Conservation (phyloP, 2,329 filamentous ascomycete genomes). For the Rhexocercosporidium sp. region DNA sequence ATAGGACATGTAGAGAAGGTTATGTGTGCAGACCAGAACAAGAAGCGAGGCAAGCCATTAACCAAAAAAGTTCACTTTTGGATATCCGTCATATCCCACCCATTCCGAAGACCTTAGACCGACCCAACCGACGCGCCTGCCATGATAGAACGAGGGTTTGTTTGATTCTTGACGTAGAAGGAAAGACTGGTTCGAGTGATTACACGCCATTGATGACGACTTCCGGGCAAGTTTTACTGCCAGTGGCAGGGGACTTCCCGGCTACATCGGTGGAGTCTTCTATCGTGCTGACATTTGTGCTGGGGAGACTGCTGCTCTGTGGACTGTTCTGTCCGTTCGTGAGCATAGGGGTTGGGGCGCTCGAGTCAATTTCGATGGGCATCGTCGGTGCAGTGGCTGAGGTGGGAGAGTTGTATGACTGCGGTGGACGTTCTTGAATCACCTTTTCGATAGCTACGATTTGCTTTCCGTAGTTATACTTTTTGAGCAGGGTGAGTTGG, state of each 20-base stretch:
- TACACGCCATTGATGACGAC: constrained; percentile 39
- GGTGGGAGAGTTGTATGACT: constrained; percentile 28
- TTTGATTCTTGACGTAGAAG: constrained; percentile 18
- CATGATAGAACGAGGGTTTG: constrained; percentile 19
- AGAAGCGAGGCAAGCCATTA: constrained; percentile 25
- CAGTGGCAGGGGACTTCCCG: constrained; percentile 26
- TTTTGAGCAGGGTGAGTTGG: constrained; percentile 66
- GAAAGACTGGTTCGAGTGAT: constrained; percentile 7
- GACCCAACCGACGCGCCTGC: constrained; percentile 31
- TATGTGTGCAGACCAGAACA: constrained; percentile 25
- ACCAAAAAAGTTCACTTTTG: constrained; percentile 31
- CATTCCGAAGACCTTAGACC: constrained; percentile 7
- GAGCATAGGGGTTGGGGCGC: constrained; percentile 67
- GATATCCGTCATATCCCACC: constrained; percentile 23
- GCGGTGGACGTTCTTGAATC: constrained; percentile 43
- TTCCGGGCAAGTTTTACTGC: constrained; percentile 33
- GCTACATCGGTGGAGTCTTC: constrained; percentile 37
- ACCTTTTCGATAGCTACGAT: constrained; percentile 67
- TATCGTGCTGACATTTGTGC: constrained; percentile 60
- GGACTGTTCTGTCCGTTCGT: constrained; percentile 74
- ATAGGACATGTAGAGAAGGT: constrained; percentile 25
- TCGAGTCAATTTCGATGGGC: constrained; percentile 53
- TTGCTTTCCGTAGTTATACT: constrained; percentile 69
- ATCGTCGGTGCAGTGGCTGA: constrained; percentile 38
- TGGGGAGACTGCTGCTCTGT: constrained; percentile 68